Evolutionary conservation across 768 basidiomycete species (phyloP).

Genomic region (Scleroderma citrinum): DNA sequence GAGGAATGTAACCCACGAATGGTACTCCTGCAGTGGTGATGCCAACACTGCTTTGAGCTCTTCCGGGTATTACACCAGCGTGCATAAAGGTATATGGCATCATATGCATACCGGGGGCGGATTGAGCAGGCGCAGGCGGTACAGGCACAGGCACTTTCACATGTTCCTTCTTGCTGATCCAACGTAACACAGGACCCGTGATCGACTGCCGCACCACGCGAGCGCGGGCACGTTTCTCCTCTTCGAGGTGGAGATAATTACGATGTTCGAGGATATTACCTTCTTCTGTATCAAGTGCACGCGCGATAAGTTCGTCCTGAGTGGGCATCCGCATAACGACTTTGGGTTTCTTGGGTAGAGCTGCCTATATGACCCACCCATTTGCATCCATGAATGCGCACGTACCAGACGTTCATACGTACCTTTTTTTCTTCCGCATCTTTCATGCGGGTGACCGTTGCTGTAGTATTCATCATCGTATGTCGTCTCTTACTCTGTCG

Average conservation of each 20-base stretch:
- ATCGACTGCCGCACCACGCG: conserved; percentile 55
- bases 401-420: conserved; percentile 6
- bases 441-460: conserved; percentile 58
- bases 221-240: conserved; percentile 69
- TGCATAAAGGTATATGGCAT: conserved; percentile 19
- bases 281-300: conserved; percentile 83
- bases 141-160: conserved; percentile 35
- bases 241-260: conserved; percentile 74
- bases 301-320: conserved; percentile 79
- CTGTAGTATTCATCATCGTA: conserved; percentile 67
- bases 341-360: conserved; percentile 57
- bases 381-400: no score
- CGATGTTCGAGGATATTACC: conserved; percentile 74
- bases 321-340: conserved; percentile 48
- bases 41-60: not conserved
- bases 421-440: conserved; percentile 61
- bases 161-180: conserved; percentile 63
- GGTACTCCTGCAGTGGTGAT: not conserved
- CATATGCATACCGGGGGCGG: conserved; percentile 22
- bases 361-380: conserved; percentile 36
- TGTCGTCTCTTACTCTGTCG: conserved; percentile 62
- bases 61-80: not conserved
- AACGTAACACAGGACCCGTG: conserved; percentile 64
- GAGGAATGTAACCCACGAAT: not conserved
- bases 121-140: conserved; percentile 19